phyloP scores from a whole-genome alignment of 2,329 filamentous ascomycete genomes.

The Bertia moriformis region DNA sequence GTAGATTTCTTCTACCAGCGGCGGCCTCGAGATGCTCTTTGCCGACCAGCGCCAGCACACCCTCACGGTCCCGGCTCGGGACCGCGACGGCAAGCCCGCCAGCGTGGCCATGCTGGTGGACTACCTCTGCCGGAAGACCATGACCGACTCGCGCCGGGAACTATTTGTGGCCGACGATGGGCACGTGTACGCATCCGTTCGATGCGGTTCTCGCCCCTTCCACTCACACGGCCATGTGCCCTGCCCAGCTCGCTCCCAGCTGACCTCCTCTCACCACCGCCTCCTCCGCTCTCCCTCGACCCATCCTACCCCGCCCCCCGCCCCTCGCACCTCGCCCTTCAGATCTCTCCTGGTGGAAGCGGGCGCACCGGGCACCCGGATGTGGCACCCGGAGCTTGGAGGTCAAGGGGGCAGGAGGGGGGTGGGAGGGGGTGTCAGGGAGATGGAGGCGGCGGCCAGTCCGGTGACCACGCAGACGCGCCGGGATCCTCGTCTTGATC shows the following conservation, averaged over 20 bases:
- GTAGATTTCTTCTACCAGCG: slow-evolving; percentile 35
- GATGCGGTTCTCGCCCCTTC: background rate
- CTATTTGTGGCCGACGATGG: slow-evolving; percentile 79
- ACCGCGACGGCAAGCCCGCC: slow-evolving; percentile 41
- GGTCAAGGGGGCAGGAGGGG: no score
- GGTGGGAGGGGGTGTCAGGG: no score
- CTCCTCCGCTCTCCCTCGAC: no score
- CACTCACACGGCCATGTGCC: no score
- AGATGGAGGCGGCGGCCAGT: no score
- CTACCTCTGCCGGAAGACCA: slow-evolving; percentile 65
- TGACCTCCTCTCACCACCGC: no score
- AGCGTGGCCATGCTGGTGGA: slow-evolving; percentile 65
- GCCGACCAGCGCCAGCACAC: slow-evolving; percentile 63
- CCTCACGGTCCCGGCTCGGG: slow-evolving; percentile 50
- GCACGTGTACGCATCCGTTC: slow-evolving; percentile 58
- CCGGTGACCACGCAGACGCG: slow-evolving; percentile 69
- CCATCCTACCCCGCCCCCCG: no score
- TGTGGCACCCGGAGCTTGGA: no score
- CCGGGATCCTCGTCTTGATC: slow-evolving; percentile 88
- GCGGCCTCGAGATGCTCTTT: slow-evolving; percentile 90
- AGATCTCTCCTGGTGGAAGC: no score
- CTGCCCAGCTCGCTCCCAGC: no score
- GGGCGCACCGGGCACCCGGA: no score
- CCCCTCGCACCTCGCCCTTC: no score
- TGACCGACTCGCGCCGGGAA: slow-evolving; percentile 75